A percentile compares a stretch with the other conserved stretches of the same genome.
These are phyloP conservation scores for Debaryomyces subglobosus DNA, from an alignment of 1,139 yeast species.

Conservation along the genomic window DNA sequence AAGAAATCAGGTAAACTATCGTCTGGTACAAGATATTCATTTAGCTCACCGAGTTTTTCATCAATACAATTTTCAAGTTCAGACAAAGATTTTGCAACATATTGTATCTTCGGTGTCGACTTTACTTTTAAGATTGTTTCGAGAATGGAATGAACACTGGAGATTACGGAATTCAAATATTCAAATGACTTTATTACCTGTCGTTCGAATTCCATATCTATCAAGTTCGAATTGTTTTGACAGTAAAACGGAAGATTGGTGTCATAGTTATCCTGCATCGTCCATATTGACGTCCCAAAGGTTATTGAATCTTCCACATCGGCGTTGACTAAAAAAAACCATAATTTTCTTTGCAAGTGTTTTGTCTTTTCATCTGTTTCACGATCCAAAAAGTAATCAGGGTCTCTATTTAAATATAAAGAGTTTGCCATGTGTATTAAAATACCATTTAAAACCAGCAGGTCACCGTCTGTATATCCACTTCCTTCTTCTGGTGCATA, in stretches of 20 bases:
- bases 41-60: not conserved
- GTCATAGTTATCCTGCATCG: constrained; percentile 19
- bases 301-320: constrained; percentile 19
- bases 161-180: not conserved
- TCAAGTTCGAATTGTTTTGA: not conserved
- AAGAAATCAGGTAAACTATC: not conserved
- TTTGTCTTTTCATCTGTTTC: constrained; percentile 12
- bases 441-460: constrained; percentile 11
- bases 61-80: not conserved
- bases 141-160: not conserved
- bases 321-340: constrained; percentile 20
- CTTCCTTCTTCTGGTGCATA: constrained; percentile 24
- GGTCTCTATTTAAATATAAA: constrained; percentile 19
- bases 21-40: not conserved
- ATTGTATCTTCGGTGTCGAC: not conserved
- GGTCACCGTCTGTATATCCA: not conserved
- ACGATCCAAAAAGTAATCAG: constrained; percentile 10
- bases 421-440: constrained; percentile 19
- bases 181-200: not conserved
- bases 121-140: not conserved
- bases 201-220: constrained; percentile 2
- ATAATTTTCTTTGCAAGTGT: constrained; percentile 19
- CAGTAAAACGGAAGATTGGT: constrained; percentile 18
- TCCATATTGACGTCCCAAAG: constrained; percentile 19
- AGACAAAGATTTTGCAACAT: not conserved